Evolutionary conservation across 768 basidiomycete genomes (phyloP).

Genomic region (Calocybe cyanea): DNA sequence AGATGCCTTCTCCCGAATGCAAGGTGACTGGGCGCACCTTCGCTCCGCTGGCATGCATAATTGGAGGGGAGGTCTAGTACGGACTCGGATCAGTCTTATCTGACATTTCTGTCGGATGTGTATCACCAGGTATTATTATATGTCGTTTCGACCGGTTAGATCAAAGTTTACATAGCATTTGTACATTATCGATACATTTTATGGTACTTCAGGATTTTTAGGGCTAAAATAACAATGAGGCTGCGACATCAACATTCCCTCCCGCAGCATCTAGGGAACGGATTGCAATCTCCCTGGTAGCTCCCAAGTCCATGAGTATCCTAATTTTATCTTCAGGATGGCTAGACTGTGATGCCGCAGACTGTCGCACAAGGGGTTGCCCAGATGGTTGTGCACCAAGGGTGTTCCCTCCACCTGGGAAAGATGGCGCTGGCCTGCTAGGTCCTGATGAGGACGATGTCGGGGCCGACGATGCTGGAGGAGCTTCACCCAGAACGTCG

Average conservation of each 20-base stretch:
- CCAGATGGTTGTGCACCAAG: constrained; percentile 38
- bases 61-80: constrained; percentile 81
- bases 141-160: constrained; percentile 17
- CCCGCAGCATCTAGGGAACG: constrained; percentile 71
- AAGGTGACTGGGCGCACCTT: constrained; percentile 76
- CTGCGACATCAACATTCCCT: constrained; percentile 87
- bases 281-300: constrained; percentile 71
- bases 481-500: constrained; percentile 18
- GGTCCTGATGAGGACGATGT: constrained; percentile 14
- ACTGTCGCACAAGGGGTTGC: constrained; percentile 13
- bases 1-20: constrained; percentile 89
- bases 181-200: constrained; percentile 23
- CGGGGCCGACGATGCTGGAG: constrained; percentile 17
- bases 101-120: constrained; percentile 23
- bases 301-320: constrained; percentile 75
- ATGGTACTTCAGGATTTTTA: constrained; percentile 5
- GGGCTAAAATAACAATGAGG: constrained; percentile 82
- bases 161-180: constrained; percentile 18
- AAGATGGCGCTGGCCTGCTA: constrained; percentile 25
- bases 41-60: constrained; percentile 86
- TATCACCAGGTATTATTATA: constrained; percentile 4
- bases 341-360: constrained; percentile 12
- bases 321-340: constrained; percentile 62
- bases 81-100: constrained; percentile 78
- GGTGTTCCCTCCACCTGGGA: constrained; percentile 69